These are phyloP conservation scores for Colletotrichum sp. DNA, from an alignment of 2,329 filamentous ascomycete species.

Conservation along the genomic window DNA sequence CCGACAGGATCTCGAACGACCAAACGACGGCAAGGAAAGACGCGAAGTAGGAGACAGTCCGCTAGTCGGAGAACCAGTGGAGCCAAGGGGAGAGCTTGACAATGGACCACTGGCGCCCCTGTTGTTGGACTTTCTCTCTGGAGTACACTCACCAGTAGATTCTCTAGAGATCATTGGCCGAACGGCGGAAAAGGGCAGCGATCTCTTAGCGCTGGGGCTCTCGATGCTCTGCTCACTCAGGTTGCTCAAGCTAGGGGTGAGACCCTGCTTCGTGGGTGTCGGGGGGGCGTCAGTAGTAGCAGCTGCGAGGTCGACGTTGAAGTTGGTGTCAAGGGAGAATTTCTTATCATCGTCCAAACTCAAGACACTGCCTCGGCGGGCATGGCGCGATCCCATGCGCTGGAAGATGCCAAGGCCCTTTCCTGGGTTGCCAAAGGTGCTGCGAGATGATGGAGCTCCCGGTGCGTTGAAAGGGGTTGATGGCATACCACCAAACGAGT, in stretches of 20 bases:
- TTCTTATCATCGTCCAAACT: constrained; percentile 81
- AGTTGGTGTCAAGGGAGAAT: constrained; percentile 52
- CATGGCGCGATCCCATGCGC: constrained; percentile 53
- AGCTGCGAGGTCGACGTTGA: constrained; percentile 46
- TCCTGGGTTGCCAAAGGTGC: constrained; percentile 59
- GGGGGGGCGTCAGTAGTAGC: constrained; percentile 74
- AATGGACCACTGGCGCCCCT: background rate
- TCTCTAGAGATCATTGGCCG: constrained; percentile 40
- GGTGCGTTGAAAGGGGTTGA: constrained; percentile 80
- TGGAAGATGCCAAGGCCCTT: constrained; percentile 72
- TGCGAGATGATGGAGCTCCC: constrained; percentile 45
- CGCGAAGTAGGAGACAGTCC: constrained; percentile 35
- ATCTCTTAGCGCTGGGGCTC: constrained; percentile 53
- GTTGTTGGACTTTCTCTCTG: constrained; percentile 10
- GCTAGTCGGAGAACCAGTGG: constrained; percentile 35
- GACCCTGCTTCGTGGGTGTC: constrained; percentile 83
- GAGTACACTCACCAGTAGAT: constrained; percentile 51
- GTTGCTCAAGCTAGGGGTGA: constrained; percentile 45
- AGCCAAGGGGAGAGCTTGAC: constrained; percentile 22
- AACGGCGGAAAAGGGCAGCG: constrained; percentile 47
- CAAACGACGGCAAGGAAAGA: constrained; percentile 43
- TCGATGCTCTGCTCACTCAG: constrained; percentile 45
- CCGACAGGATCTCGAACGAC: constrained; percentile 32
- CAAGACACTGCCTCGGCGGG: constrained; percentile 72
- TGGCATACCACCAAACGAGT: constrained; percentile 76